phyloP scores from a whole-genome alignment of 306 rosid genomes.

The Quercus glauca region DNA sequence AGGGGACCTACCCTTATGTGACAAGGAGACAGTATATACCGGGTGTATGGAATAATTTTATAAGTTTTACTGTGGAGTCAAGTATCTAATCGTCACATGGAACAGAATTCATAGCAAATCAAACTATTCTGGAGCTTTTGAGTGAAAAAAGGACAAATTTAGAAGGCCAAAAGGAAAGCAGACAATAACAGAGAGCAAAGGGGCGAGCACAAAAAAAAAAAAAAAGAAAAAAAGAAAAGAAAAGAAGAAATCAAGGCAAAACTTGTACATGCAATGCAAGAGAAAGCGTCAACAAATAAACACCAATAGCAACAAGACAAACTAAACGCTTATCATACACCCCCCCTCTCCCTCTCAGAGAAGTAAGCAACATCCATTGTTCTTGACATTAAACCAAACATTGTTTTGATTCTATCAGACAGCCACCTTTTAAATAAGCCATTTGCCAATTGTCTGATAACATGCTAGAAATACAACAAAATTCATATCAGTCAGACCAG shows the following conservation, averaged over 20 bases:
- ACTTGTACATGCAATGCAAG: background rate
- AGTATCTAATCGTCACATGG: background rate
- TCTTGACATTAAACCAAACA: background rate
- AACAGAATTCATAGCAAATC: background rate
- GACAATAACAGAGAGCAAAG: background rate
- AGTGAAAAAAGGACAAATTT: background rate
- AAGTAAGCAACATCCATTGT: background rate
- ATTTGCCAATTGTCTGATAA: background rate
- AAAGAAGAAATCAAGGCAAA: background rate
- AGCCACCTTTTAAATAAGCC: background rate
- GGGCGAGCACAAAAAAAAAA: too few relatives aligned
- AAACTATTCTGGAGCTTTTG: background rate
- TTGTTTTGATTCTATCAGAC: background rate
- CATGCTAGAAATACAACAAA: background rate
- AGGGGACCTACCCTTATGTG: too few relatives aligned
- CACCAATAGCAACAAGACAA: too few relatives aligned
- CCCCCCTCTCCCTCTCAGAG: too few relatives aligned
- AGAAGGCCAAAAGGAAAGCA: background rate
- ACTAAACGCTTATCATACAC: too few relatives aligned
- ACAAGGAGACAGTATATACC: too few relatives aligned
- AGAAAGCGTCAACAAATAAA: background rate
- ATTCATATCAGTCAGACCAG: background rate
- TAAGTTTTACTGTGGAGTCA: too few relatives aligned
- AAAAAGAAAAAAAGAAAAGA: too few relatives aligned
- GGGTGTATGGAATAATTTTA: too few relatives aligned